phyloP scores from a whole-genome alignment of 768 basidiomycete species.

The Naganishia vishniacii region DNA sequence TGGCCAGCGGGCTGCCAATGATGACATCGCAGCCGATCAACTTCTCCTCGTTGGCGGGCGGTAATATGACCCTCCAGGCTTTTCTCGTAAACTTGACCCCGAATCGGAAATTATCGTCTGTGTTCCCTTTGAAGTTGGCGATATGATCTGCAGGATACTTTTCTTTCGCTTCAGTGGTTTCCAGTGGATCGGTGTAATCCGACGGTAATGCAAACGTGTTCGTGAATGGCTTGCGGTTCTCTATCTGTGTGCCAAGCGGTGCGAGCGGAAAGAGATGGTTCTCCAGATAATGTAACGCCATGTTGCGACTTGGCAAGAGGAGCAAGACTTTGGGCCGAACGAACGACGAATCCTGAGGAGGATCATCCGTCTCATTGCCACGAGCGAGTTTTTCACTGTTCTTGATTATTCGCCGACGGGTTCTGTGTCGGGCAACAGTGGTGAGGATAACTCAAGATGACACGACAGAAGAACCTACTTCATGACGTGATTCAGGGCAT shows the following conservation, averaged over 20 bases:
- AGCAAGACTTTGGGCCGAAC: conserved; percentile 90
- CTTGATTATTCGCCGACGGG: conserved; percentile 79
- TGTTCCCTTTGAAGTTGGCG: conserved; percentile 90
- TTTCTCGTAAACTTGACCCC: conserved; percentile 90
- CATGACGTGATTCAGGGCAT: conserved; percentile 79
- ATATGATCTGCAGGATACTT: conserved; percentile 83
- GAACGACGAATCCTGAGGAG: conserved; percentile 85
- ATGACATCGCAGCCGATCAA: conserved; percentile 86
- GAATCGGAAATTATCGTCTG: conserved; percentile 88
- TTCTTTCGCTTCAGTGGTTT: conserved; percentile 48
- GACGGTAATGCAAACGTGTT: conserved; percentile 76
- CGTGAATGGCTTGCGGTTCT: conserved; percentile 76
- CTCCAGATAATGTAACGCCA: conserved; percentile 74
- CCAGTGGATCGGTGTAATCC: conserved; percentile 71
- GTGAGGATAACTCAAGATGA: not conserved
- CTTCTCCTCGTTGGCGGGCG: conserved; percentile 53
- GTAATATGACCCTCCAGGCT: conserved; percentile 56
- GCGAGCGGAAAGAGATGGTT: conserved; percentile 69
- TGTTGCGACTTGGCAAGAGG: conserved; percentile 86
- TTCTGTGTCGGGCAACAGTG: conserved; percentile 57
- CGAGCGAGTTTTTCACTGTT: conserved; percentile 88
- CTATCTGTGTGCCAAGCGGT: conserved; percentile 68
- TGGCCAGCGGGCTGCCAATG: conserved; percentile 84
- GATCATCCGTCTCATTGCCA: conserved; percentile 55
- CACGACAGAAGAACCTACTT: conserved; percentile 56